Percentiles rank a stretch among this genome's conserved stretches.
Evolutionary conservation across 1,139 yeast genomes (phyloP).

Genomic region (Taiozyma sp.): DNA sequence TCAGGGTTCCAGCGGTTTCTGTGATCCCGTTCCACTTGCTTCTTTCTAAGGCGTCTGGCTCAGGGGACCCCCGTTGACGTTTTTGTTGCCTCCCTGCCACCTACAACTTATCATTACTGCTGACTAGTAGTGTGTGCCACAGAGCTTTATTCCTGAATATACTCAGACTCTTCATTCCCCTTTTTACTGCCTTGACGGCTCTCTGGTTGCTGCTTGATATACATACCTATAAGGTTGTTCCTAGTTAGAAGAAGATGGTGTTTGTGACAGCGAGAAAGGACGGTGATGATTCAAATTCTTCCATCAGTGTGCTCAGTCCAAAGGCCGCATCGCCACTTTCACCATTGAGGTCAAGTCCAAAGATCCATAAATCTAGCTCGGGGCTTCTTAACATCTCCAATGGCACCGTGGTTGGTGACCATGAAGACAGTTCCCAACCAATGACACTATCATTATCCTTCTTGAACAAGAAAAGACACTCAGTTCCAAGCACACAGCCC

Average conservation of each 20-base stretch:
- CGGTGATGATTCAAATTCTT: not conserved
- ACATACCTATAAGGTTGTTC: no score
- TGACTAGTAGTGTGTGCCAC: no score
- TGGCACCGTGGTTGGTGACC: not conserved
- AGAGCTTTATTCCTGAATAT: no score
- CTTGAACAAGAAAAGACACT: conserved; percentile 15
- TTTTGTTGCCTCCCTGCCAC: no score
- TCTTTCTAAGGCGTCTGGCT: no score
- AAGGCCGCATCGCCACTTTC: not conserved
- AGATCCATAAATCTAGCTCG: not conserved
- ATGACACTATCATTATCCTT: conserved; percentile 16
- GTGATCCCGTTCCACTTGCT: no score
- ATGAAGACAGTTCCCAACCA: not conserved
- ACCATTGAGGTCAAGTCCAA: not conserved
- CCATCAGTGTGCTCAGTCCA: not conserved
- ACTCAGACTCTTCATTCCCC: no score
- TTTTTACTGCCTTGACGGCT: not conserved
- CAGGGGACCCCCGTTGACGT: no score
- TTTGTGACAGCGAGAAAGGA: not conserved
- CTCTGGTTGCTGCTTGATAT: not conserved
- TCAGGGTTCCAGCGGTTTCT: no score
- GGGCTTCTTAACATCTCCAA: not conserved
- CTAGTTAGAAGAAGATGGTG: not conserved
- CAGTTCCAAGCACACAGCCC: conserved; percentile 7
- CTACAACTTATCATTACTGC: no score